A percentile compares a stretch with the other conserved stretches of the same genome.
Conservation (phyloP, 768 basidiomycete species). For the Cyclocybe aegerita region DNA sequence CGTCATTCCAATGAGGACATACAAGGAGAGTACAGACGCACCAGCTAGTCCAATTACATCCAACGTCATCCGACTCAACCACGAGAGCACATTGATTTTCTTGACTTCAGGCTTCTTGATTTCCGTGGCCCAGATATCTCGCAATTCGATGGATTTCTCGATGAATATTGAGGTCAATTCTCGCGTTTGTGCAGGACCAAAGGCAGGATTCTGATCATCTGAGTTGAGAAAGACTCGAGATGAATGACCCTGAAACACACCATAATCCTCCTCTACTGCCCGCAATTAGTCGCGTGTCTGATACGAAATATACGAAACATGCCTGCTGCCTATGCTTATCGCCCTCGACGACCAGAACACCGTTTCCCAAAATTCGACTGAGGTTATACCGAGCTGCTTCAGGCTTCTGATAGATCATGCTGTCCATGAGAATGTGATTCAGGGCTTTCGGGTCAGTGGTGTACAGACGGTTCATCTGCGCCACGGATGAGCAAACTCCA, state of each 20-base stretch:
- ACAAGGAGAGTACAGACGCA: slow-evolving; percentile 26
- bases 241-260: slow-evolving; percentile 16
- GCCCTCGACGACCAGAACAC: slow-evolving; percentile 46
- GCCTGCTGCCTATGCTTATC: slow-evolving; percentile 43
- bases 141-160: slow-evolving; percentile 48
- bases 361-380: slow-evolving; percentile 38
- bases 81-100: slow-evolving; percentile 58
- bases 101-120: slow-evolving; percentile 22
- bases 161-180: slow-evolving; percentile 53
- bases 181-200: slow-evolving; percentile 56
- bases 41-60: slow-evolving; percentile 77
- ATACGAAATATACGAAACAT: not conserved
- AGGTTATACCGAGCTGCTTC: slow-evolving; percentile 34
- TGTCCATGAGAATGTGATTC: slow-evolving; percentile 56
- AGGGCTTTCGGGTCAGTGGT: slow-evolving; percentile 62
- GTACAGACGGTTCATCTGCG: slow-evolving; percentile 38
- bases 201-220: slow-evolving; percentile 55
- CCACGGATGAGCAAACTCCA: not conserved
- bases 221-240: too few relatives aligned
- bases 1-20: not conserved
- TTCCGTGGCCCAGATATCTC: slow-evolving; percentile 44
- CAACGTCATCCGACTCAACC: slow-evolving; percentile 66
- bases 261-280: slow-evolving; percentile 38
- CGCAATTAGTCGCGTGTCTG: not conserved
- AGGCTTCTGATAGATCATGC: slow-evolving; percentile 54